Conservation (phyloP, 805 yeast genomes). For the Hanseniaspora vineae region DNA sequence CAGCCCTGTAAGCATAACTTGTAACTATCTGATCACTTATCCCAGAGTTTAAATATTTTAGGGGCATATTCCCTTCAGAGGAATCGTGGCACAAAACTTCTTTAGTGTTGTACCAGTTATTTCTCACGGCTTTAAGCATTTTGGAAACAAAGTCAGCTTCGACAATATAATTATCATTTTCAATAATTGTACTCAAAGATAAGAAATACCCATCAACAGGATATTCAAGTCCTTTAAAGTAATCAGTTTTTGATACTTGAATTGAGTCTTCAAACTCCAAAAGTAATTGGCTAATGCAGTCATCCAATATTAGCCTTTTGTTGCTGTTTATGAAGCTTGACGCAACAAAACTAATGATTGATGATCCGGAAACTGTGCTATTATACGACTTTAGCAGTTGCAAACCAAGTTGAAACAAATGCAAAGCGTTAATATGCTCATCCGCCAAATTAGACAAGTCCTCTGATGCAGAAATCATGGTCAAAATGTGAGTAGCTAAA, state of each 20-base stretch:
- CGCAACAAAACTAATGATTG: no score
- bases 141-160: constrained; percentile 1
- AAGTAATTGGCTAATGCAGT: constrained; percentile 24
- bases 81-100: constrained; percentile 52
- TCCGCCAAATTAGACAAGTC: constrained; percentile 1
- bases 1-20: constrained; percentile 71
- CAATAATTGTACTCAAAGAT: constrained; percentile 37
- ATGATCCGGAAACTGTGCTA: no score
- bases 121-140: constrained; percentile 11
- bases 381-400: constrained; percentile 31
- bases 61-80: constrained; percentile 54
- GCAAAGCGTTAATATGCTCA: constrained; percentile 3
- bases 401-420: constrained; percentile 16
- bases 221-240: constrained; percentile 32
- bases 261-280: constrained; percentile 24
- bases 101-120: constrained; percentile 24
- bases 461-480: constrained; percentile 20
- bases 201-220: constrained; percentile 64
- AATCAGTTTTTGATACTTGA: constrained; percentile 23
- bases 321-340: no score
- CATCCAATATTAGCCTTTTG: background rate
- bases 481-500: constrained; percentile 32
- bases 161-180: constrained; percentile 7
- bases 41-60: constrained; percentile 27
- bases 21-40: constrained; percentile 34